Percentiles rank a stretch among this genome's conserved stretches.
These are phyloP conservation scores for Scedosporium boydii DNA, from an alignment of 2,329 filamentous ascomycete genomes.

Conservation along the genomic window DNA sequence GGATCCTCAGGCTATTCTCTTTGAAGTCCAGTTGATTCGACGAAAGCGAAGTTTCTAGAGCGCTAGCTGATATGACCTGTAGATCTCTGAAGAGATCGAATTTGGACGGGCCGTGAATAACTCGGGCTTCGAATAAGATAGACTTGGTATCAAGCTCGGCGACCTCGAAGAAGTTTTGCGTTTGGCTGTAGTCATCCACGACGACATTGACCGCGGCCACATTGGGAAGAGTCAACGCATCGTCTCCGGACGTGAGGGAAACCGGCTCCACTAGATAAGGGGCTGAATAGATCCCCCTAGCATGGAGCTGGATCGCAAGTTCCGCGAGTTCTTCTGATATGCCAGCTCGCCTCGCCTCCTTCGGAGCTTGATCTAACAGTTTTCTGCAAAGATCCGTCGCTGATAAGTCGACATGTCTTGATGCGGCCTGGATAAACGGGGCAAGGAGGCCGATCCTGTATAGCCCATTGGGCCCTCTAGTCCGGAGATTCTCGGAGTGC, in stretches of 20 bases:
- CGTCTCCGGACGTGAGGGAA: neutral
- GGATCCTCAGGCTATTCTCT: neutral
- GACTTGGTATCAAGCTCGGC: neutral
- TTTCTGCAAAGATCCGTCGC: neutral
- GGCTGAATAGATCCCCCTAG: slow-evolving; percentile 1
- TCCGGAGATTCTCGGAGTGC: slow-evolving; percentile 12
- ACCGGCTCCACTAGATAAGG: neutral
- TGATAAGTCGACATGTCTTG: neutral
- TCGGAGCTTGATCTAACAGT: neutral
- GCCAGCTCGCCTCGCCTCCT: neutral
- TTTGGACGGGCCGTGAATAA: neutral
- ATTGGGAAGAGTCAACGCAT: neutral
- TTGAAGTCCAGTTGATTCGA: neutral
- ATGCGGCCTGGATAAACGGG: slow-evolving; percentile 14
- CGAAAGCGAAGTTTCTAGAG: neutral
- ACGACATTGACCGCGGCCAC: slow-evolving; percentile 1
- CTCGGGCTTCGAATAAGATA: neutral
- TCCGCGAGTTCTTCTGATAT: slow-evolving; percentile 3
- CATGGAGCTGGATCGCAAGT: slow-evolving; percentile 1
- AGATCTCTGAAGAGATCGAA: slow-evolving; percentile 1
- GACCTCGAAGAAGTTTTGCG: neutral
- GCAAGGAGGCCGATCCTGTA: slow-evolving; percentile 26
- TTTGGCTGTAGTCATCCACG: neutral
- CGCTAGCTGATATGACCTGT: neutral
- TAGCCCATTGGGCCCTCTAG: slow-evolving; percentile 22